These are phyloP conservation scores for Cladophialophora chaetospira DNA, from an alignment of 2,329 filamentous ascomycete species.

Conservation along the genomic window DNA sequence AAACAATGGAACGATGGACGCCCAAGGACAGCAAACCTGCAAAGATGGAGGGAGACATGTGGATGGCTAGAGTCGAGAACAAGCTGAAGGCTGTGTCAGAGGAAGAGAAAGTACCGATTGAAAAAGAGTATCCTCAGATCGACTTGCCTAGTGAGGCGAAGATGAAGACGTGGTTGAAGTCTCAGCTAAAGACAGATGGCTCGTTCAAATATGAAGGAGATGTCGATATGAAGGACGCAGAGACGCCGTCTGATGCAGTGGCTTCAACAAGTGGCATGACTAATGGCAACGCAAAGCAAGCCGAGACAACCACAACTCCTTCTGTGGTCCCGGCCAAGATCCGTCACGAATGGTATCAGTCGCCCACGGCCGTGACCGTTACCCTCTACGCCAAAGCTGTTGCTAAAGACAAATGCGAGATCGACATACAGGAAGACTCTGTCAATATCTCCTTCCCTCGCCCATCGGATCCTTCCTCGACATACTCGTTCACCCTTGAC, in stretches of 20 bases:
- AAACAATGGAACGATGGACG: slow-evolving; percentile 56
- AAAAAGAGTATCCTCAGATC: slow-evolving; percentile 57
- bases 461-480: slow-evolving; percentile 47
- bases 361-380: slow-evolving; percentile 60
- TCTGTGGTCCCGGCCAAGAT: slow-evolving; percentile 59
- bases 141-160: slow-evolving; percentile 47
- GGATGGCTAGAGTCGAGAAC: slow-evolving; percentile 57
- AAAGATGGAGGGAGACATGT: slow-evolving; percentile 48
- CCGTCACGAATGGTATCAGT: slow-evolving; percentile 71
- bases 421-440: slow-evolving; percentile 38
- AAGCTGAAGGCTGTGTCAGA: slow-evolving; percentile 55
- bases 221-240: neutral
- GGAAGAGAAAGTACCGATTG: slow-evolving; percentile 48
- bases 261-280: slow-evolving; percentile 1
- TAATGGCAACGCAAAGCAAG: neutral
- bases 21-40: slow-evolving; percentile 46
- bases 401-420: slow-evolving; percentile 28
- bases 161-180: slow-evolving; percentile 40
- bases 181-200: slow-evolving; percentile 34
- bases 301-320: slow-evolving; percentile 15
- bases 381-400: slow-evolving; percentile 68
- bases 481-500: slow-evolving; percentile 64
- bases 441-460: slow-evolving; percentile 63
- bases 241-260: neutral
- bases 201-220: slow-evolving; percentile 27